Conservation (phyloP, 805 yeast species). For the Metschnikowia aberdeeniae region DNA sequence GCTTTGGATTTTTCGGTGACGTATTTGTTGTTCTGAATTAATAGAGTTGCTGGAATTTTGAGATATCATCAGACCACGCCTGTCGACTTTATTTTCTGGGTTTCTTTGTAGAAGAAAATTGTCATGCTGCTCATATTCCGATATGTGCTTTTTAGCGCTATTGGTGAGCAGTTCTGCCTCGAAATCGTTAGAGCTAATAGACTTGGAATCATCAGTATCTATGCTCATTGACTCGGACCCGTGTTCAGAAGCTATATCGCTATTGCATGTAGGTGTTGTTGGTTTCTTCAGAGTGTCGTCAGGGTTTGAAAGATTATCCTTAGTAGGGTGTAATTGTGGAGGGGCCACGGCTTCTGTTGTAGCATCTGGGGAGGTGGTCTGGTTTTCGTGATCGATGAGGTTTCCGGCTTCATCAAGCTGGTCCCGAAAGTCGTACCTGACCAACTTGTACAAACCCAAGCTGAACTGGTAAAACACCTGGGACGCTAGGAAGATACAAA, state of each 20-base stretch:
- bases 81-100: constrained; percentile 8
- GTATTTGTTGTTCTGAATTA: background rate
- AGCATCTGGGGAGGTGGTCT: background rate
- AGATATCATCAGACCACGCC: background rate
- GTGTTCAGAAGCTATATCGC: background rate
- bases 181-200: constrained; percentile 2
- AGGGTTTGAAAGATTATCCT: background rate
- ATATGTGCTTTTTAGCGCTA: background rate
- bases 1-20: constrained; percentile 2
- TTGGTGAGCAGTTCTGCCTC: background rate
- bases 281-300: background rate
- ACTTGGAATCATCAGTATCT: background rate
- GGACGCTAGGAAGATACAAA: constrained; percentile 69
- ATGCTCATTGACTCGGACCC: background rate
- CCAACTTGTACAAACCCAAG: constrained; percentile 66
- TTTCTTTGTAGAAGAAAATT: constrained; percentile 18
- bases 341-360: background rate
- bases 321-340: background rate
- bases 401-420: constrained; percentile 16
- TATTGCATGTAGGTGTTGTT: background rate
- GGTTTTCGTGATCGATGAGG: background rate
- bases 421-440: constrained; percentile 65
- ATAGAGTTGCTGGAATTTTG: background rate
- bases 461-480: constrained; percentile 69
- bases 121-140: constrained; percentile 18